Evolutionary conservation across 169 alveolate genomes (phyloP), one percentile per base, ranked within the genome.

Genomic region (Plasmodium billcollinsi): DNA sequence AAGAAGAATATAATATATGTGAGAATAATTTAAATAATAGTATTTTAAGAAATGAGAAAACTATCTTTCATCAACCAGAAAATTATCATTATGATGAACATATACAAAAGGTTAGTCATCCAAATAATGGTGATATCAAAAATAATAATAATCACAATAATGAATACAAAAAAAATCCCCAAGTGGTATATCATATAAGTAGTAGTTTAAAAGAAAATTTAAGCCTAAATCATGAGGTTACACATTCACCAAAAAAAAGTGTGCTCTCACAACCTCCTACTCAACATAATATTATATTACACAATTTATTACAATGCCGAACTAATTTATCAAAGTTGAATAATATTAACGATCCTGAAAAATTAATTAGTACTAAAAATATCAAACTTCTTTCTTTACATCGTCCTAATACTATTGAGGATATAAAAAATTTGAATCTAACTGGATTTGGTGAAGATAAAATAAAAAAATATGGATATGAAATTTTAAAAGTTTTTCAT

Each of bases 311-410:
- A 69, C 56, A 83, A 43, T 70, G 85, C 33, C 69, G 91, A 83
- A 49, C 26, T 56, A 70, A 29, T 5, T 69, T 83, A 74, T 45
- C 91, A 15, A 83, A 83, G 21, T 56, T 39, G 86, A 47, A 69
- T 52, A 67, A 83, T 39, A 83, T 83, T 33, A 26, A 39, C 15
- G 91, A 83, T 26, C 91, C 91, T n/a, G 91, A 83, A 83, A 67
- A 83, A 83, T 43, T 83, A 69, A 83, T 83, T 3, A 83, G 86
- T 66, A 83, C 91, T 56, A 83, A 83, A 47, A 83, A 83, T 69
- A 69, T 83, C 69, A 83, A 83, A 83, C 63, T 83, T 24, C 29
- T 83, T 12, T 52, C 71, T 26, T 45, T 83, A 47, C 85, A 83
- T 70, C 72, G 58, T 45, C 91, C 91, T 45, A 69, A 15, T 12